A percentile compares a stretch with the other conserved stretches of the same genome.
Conservation (phyloP, 1,284 basidiomycete genomes). For the Stygiomarasmius scandens region DNA sequence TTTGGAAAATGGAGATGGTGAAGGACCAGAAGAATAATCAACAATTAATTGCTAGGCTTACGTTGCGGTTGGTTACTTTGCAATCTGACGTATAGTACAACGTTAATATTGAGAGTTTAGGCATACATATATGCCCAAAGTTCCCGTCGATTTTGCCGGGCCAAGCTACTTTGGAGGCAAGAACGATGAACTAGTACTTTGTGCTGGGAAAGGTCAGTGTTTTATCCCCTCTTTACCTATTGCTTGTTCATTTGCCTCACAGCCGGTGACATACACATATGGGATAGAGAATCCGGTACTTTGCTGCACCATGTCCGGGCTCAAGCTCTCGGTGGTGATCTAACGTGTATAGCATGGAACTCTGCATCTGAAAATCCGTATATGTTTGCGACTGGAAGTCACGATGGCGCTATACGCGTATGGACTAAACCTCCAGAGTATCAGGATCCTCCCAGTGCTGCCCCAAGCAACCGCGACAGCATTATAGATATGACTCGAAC, state of each 20-base stretch:
- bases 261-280: conserved; percentile 84
- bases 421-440: conserved; percentile 51
- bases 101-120: too few relatives aligned
- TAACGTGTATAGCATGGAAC: conserved; percentile 81
- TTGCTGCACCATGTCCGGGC: conserved; percentile 67
- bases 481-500: conserved; percentile 15
- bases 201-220: conserved; percentile 68
- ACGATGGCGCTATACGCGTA: conserved; percentile 72
- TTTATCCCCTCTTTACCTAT: not conserved
- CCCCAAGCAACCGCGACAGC: not conserved
- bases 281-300: conserved; percentile 76
- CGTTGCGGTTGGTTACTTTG: conserved; percentile 10
- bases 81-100: too few relatives aligned
- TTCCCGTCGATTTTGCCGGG: conserved; percentile 72
- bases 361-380: conserved; percentile 64
- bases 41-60: conserved; percentile 10
- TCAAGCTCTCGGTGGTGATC: conserved; percentile 61
- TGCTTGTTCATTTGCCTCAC: not conserved
- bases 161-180: conserved; percentile 80
- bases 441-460: not conserved
- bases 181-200: conserved; percentile 74
- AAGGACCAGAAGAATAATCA: conserved; percentile 47
- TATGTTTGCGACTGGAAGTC: conserved; percentile 79
- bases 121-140: conserved; percentile 74
- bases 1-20: conserved; percentile 74